phyloP scores from a whole-genome alignment of 495 filamentous ascomycete genomes.

The Aspergillus sparsus region DNA sequence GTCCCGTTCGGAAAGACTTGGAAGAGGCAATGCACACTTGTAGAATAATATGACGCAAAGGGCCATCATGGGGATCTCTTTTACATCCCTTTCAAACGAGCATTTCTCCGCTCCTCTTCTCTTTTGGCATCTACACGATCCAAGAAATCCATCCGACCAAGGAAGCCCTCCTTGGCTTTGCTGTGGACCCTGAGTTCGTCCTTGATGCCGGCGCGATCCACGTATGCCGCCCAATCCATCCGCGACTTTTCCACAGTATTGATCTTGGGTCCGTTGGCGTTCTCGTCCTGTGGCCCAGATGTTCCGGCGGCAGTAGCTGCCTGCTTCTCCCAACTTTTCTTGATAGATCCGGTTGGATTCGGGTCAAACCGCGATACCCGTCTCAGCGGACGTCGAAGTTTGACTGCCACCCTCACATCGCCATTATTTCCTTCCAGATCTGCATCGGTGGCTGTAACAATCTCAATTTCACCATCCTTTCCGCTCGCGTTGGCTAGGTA shows the following conservation, averaged over 20 bases:
- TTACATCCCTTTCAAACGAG: conserved; percentile 58
- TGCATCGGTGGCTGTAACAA: conserved; percentile 30
- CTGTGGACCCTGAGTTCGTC: conserved; percentile 86
- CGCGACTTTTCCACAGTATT: conserved; percentile 95
- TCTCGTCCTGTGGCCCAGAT: conserved; percentile 24
- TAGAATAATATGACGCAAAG: no score
- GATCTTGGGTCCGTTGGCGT: conserved; percentile 73
- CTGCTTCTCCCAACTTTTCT: conserved; percentile 53
- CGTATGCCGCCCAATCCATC: conserved; percentile 92
- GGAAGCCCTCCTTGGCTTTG: conserved; percentile 79
- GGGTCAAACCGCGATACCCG: conserved; percentile 85
- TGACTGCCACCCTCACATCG: conserved; percentile 18
- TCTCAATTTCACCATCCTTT: conserved; percentile 44
- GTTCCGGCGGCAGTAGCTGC: conserved; percentile 21
- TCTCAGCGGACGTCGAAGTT: conserved; percentile 65
- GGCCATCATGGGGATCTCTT: background rate
- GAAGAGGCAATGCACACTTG: no score
- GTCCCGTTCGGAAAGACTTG: no score
- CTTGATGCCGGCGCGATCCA: conserved; percentile 86
- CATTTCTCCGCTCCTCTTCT: conserved; percentile 72
- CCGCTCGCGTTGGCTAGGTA: conserved; percentile 65
- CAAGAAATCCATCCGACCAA: conserved; percentile 86
- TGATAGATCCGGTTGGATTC: conserved; percentile 49
- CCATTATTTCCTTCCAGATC: conserved; percentile 21
- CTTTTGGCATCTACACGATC: conserved; percentile 72